Conservation (phyloP, 306 rosid species). For the Cercis canadensis region DNA sequence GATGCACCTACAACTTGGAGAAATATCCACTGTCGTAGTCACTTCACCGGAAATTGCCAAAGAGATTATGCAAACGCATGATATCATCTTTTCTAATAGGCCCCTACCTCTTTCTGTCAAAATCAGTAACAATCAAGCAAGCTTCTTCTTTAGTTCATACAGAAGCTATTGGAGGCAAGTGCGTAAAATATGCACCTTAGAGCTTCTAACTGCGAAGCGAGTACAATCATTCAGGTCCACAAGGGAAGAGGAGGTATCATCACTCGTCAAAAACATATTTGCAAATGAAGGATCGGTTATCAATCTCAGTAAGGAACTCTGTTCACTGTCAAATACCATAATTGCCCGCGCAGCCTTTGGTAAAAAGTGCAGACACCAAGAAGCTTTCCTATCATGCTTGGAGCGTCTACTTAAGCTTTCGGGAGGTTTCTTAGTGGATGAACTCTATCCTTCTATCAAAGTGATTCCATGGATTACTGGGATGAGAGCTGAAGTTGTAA, state of each 20-base stretch:
- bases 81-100: not conserved
- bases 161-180: not conserved
- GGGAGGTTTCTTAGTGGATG: conserved; percentile 11
- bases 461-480: conserved; percentile 14
- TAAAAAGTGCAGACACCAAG: not conserved
- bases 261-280: conserved; percentile 4
- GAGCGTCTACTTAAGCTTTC: no score
- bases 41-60: conserved; percentile 31
- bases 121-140: no score
- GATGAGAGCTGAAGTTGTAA: not conserved
- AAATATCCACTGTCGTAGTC: not conserved
- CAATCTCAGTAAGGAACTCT: conserved; percentile 11
- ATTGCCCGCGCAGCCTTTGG: conserved; percentile 26
- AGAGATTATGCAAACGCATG: not conserved
- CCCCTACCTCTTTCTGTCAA: not conserved
- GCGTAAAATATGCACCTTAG: no score
- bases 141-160: not conserved
- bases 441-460: conserved; percentile 22
- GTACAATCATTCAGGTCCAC: not conserved
- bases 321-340: not conserved
- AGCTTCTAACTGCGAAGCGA: not conserved
- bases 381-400: not conserved
- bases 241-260: conserved; percentile 24
- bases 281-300: conserved; percentile 9
- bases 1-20: conserved; percentile 15